Base-by-base conservation (phyloP, 2,329 filamentous ascomycete genomes). In the Pyrenochaeta sp. region DNA sequence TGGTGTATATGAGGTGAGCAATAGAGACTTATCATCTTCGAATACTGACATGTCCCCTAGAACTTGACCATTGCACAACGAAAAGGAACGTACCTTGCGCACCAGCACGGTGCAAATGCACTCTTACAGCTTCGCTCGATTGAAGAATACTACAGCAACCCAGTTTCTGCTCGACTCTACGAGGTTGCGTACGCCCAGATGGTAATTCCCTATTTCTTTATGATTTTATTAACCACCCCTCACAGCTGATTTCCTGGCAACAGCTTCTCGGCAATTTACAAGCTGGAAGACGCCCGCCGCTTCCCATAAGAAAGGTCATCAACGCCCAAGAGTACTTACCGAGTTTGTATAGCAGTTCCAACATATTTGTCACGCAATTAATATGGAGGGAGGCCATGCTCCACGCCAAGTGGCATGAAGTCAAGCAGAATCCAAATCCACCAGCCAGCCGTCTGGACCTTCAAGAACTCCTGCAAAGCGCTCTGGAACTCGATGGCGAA, bases 1-100 rank as follows among this genome's bases (percentile, higher is more conserved):
- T 52, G 61, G 63, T 1, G 35, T 68, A 0, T 67, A 61, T 13
- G 64, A 67, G 49, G 64, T 65, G 53, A 11, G 44, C n/a, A n/a
- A n/a, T n/a, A n/a, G n/a, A n/a, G n/a, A n/a, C n/a, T n/a, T n/a
- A n/a, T n/a, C n/a, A n/a, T n/a, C n/a, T 15, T 19, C 39, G 34
- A 29, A 32, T 10, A 3, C 27, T 47, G 18, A 41, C 28, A 7
- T 4, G n/a, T n/a, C n/a, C n/a, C 4, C 5, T 20, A 68, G 63
- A 67, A 60, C 19, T 45, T 68, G 8, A 58, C 56, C 6, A 50
- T 46, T 11, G 22, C 53, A 8, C 48, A 48, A 30, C 51, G 55
- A 11, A 49, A 53, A 22, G 63, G 58, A 3, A 52, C 58, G 0
- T 65, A 52, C 21, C 41, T 61, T 3, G 54, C 61, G 7, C 64